These are phyloP conservation scores for Starmerella lactis-condensi DNA, from an alignment of 805 yeast species.

Conservation along the genomic window DNA sequence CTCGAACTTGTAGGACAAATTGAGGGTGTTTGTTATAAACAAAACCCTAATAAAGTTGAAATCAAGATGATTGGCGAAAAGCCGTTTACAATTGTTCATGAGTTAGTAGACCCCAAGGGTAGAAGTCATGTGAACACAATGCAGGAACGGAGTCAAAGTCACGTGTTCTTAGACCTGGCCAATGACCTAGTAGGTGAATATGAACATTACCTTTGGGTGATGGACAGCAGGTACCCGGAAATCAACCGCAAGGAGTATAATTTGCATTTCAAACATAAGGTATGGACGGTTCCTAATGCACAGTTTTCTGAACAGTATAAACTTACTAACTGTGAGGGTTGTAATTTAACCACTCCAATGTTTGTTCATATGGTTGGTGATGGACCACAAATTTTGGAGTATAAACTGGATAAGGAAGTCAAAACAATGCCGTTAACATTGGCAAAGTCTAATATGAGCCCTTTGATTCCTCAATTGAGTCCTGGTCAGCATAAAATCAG, in stretches of 20 bases:
- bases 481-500: no score
- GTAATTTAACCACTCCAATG: slow-evolving; percentile 1
- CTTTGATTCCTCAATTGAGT: slow-evolving; percentile 1
- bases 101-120: slow-evolving; percentile 12
- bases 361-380: slow-evolving; percentile 8
- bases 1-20: slow-evolving; percentile 20
- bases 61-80: slow-evolving; percentile 14
- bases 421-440: no score
- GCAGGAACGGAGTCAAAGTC: slow-evolving; percentile 2
- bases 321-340: slow-evolving; percentile 8
- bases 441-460: no score
- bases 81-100: slow-evolving; percentile 16
- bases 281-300: slow-evolving; percentile 8
- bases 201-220: slow-evolving; percentile 13
- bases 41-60: background rate
- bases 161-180: background rate
- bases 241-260: slow-evolving; percentile 6
- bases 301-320: slow-evolving; percentile 1
- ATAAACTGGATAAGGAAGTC: slow-evolving; percentile 4
- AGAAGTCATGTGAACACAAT: slow-evolving; percentile 2
- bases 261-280: slow-evolving; percentile 6
- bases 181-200: slow-evolving; percentile 9
- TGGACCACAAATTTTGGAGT: slow-evolving; percentile 8
- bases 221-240: slow-evolving; percentile 14
- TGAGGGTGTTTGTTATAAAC: background rate